Conservation (phyloP, 164 flowering plant species). For the Chimonanthus praecox region DNA sequence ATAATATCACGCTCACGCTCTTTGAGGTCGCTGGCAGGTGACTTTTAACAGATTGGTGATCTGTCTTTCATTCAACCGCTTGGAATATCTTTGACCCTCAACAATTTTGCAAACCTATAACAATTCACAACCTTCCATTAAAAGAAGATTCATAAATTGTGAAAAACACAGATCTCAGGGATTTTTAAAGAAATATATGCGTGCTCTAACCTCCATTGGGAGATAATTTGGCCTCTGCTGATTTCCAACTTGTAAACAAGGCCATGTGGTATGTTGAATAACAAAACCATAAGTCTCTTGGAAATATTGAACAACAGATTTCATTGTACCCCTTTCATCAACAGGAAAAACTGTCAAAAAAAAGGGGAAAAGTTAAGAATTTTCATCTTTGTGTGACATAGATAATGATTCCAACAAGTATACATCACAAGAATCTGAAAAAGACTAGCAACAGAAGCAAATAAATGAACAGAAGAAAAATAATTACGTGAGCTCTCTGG, state of each 20-base stretch:
- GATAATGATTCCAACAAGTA: background rate
- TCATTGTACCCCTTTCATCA: constrained; percentile 77
- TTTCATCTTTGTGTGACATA: background rate
- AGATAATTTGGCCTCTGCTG: constrained; percentile 82
- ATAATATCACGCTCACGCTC: constrained; percentile 68
- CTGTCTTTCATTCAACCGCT: constrained; percentile 67
- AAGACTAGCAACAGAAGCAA: background rate
- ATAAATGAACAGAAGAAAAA: background rate
- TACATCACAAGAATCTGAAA: background rate
- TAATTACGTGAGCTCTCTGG: constrained; percentile 73
- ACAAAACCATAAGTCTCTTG: constrained; percentile 77
- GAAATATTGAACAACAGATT: constrained; percentile 87
- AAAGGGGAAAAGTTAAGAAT: background rate
- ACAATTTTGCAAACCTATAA: constrained; percentile 81
- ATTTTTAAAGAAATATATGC: background rate
- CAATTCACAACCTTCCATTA: background rate
- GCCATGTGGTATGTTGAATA: constrained; percentile 81
- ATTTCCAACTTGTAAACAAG: constrained; percentile 98
- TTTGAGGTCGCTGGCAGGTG: constrained; percentile 71
- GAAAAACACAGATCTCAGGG: background rate
- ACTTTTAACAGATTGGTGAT: constrained; percentile 68
- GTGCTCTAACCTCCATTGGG: constrained; percentile 80
- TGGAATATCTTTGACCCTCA: constrained; percentile 83
- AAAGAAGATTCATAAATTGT: background rate
- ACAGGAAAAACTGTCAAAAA: constrained; percentile 58